Evolutionary conservation across 202 grass and related monocot genomes (phyloP).

Genomic region (Zoysia matrella): DNA sequence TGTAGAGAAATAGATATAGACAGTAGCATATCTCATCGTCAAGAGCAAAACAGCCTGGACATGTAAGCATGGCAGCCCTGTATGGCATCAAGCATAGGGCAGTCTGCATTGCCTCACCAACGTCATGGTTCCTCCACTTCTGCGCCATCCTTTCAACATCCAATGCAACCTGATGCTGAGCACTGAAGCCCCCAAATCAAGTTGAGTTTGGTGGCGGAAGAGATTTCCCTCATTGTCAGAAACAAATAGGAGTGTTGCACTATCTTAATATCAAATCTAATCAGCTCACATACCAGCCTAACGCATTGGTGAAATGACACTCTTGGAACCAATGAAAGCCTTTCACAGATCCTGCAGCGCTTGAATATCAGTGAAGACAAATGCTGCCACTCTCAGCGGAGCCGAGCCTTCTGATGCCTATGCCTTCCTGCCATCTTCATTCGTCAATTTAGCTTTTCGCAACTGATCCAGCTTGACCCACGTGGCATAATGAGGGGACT

Average conservation of each 20-base stretch:
- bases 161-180: slow-evolving; percentile 72
- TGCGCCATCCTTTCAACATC: slow-evolving; percentile 65
- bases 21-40: slow-evolving; percentile 28
- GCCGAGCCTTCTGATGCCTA: slow-evolving; percentile 73
- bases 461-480: slow-evolving; percentile 73
- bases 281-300: slow-evolving; percentile 69
- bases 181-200: slow-evolving; percentile 80
- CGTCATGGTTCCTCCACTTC: slow-evolving; percentile 73
- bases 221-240: slow-evolving; percentile 79
- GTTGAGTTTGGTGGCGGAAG: slow-evolving; percentile 79
- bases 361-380: slow-evolving; percentile 68
- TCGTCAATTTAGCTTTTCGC: slow-evolving; percentile 83
- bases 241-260: slow-evolving; percentile 72
- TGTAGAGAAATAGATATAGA: neutral
- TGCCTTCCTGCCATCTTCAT: slow-evolving; percentile 77
- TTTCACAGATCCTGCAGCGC: slow-evolving; percentile 57
- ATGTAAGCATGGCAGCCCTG: slow-evolving; percentile 86
- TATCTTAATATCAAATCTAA: slow-evolving; percentile 59
- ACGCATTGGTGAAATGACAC: slow-evolving; percentile 75
- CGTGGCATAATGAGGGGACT: slow-evolving; percentile 48
- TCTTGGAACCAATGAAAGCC: slow-evolving; percentile 55
- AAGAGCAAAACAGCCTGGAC: slow-evolving; percentile 89
- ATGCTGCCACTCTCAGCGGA: slow-evolving; percentile 67
- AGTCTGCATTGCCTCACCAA: slow-evolving; percentile 69
- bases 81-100: slow-evolving; percentile 66